Base-by-base conservation (phyloP, 371 early-diverging fungal genomes). In the Rhizomucor miehei region DNA sequence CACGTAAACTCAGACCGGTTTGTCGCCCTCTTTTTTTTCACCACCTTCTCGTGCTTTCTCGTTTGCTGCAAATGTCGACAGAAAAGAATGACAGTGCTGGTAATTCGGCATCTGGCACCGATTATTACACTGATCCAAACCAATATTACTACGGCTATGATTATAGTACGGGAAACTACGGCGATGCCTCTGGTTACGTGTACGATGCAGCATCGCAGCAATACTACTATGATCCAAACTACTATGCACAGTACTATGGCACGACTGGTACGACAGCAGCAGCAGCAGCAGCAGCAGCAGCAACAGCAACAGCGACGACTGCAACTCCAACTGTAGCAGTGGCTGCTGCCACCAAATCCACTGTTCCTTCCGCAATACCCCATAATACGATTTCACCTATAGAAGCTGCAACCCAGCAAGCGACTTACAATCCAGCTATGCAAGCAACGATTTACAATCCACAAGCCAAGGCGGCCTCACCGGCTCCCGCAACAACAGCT, bases 191-290 rank as follows among this genome's bases (percentile, higher is more conserved):
- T 20, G 55, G 56, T 14, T 62, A 63, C 38, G 51, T 37, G 20
- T 59, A 61, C 39, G 65, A 57, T 46, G 34, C 56, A 9, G 39
- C 62, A 21, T 45, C 38, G 24, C 39, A 53, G n/a, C 52, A 52
- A 51, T 53, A 54, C 23, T 66, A 65, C 46, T 65, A 74, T 35
- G 66, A 69, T 57, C 64, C 67, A 23, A 62, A 54, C 37, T 65
- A 67, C 19, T 69, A 74, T 49, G 54, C 69, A 25, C 67, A 69
- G 44, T 67, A 67, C 34, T 67, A 67, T 37, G 45, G 53, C 10
- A 48, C 61, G 0, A 37, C 56, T 34, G 36, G 47, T 1, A 48
- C 56, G 3, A 45, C 35, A 17, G 45, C 44, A 49, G 54, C 25
- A 20, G 9, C 47, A 17, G 48, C 41, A 13, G 49, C 34, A 20